Conservation (phyloP, 805 yeast genomes). For the Wickerhamiella kurtzmanii region DNA sequence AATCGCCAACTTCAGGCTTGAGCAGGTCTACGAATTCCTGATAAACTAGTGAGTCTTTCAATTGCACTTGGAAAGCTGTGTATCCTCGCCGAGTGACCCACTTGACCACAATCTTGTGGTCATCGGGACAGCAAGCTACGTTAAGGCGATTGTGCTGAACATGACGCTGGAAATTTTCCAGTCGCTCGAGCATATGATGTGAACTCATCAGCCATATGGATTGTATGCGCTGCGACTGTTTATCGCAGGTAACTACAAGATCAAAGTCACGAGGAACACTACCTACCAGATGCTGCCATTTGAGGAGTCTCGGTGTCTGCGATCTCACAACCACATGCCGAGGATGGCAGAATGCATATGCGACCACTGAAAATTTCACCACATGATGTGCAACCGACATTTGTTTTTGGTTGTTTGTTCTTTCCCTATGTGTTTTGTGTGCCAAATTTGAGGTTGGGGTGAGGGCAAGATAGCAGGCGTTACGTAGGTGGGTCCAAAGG, state of each 20-base stretch:
- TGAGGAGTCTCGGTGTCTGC: constrained; percentile 1
- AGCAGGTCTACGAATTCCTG: background rate
- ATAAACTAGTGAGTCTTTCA: background rate
- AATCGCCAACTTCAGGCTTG: too few species aligned
- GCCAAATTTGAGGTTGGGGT: background rate
- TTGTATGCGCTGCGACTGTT: background rate
- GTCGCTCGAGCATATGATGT: constrained; percentile 2
- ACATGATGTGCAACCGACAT: background rate
- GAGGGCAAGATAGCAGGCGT: background rate
- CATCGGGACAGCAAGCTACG: background rate
- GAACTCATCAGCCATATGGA: background rate
- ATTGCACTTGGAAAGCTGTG: constrained; percentile 7
- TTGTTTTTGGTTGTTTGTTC: too few species aligned
- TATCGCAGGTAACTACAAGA: background rate
- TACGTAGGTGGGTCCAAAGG: background rate
- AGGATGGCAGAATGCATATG: constrained; percentile 13
- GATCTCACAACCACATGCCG: constrained; percentile 3
- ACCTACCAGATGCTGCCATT: constrained; percentile 11
- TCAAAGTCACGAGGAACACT: constrained; percentile 1
- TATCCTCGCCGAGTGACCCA: constrained; percentile 9
- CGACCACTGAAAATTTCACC: background rate
- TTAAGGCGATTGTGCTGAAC: background rate
- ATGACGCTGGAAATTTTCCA: background rate
- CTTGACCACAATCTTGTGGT: constrained; percentile 4
- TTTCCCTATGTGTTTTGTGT: too few species aligned